Base-by-base conservation (phyloP, 2,329 filamentous ascomycete genomes). In the Botryotinia convoluta region DNA sequence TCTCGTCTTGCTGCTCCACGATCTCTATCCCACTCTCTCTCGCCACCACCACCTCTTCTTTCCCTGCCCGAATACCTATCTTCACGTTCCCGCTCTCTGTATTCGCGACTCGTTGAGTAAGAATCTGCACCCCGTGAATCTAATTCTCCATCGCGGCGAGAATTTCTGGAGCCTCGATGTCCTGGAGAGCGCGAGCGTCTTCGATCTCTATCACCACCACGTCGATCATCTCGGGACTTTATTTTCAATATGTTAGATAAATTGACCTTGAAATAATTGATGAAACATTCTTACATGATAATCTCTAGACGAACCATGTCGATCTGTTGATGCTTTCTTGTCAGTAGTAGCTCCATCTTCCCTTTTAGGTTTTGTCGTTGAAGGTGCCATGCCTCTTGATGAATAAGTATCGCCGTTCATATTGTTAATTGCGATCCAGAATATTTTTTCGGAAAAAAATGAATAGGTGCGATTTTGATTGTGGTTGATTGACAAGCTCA, bases 101-200 rank as follows among this genome's bases (percentile, higher is more conserved):
- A 97, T 84, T 92, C 95, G 78, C 95, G 92, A 83, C 94, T 97
- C 9, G 93, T 94, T 32, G 95, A 97, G 84, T 98, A 98, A 73
- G 93, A 91, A 83, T 98, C 94, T n/a, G 51, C 51, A 57, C 51
- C 51, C 35, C 65, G 48, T 57, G 65, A 22, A 26, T 68, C 65
- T 82, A 90, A 87, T 78, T 93, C 91, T 72, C 88, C 89, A 69
- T 96, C 92, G 78, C 92, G 92, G 78, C 93, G 90, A 77, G 87
- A 85, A 73, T 86, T 83, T 76, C 91, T 86, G 73, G 91, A 88
- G 77, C 89, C 86, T 79, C 89, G 87, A 80, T 93, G 90, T 79
- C 92, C 91, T 73, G 95, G 95, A 29, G 95, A 98, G 81, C 95
- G 91, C 75, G 95, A 97, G 77, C 95, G 92, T 83, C 94, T 88